Conservation (phyloP, 2,329 filamentous ascomycete genomes). For the Fusarium marasasianum region DNA sequence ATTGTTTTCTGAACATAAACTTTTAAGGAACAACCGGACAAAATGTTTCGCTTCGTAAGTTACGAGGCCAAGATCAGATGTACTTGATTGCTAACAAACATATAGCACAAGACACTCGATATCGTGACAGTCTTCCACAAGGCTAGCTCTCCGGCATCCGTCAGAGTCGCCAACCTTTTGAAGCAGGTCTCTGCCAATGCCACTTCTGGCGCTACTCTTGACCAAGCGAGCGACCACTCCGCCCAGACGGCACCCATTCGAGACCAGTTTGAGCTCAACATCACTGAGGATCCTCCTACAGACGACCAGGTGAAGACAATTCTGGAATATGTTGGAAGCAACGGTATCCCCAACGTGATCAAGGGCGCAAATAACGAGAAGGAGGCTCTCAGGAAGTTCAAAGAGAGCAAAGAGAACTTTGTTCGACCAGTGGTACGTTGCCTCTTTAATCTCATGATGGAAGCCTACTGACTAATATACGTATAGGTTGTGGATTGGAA, state of each 20-base stretch:
- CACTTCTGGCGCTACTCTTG: conserved; percentile 72
- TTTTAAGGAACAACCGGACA: conserved; percentile 25
- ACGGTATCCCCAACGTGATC: conserved; percentile 70
- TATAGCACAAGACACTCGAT: conserved; percentile 81
- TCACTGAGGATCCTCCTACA: conserved; percentile 84
- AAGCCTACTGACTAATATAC: conserved; percentile 4
- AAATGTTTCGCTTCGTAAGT: conserved; percentile 61
- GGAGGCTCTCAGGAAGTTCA: conserved; percentile 84
- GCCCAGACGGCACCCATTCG: conserved; percentile 64
- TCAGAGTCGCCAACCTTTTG: conserved; percentile 77
- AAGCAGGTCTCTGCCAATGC: conserved; percentile 82
- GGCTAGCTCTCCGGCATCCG: conserved; percentile 75
- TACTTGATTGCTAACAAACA: conserved; percentile 27
- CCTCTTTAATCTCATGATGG: neutral
- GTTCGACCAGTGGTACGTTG: conserved; percentile 76
- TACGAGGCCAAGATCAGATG: neutral
- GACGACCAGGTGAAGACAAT: conserved; percentile 84
- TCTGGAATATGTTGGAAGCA: conserved; percentile 78
- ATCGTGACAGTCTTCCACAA: conserved; percentile 97
- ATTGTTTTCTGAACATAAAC: conserved; percentile 1
- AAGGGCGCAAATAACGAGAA: conserved; percentile 76
- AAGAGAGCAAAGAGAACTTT: conserved; percentile 74
- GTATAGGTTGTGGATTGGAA: conserved; percentile 85
- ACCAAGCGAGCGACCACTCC: conserved; percentile 80
- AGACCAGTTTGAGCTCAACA: conserved; percentile 84